phyloP scores from a whole-genome alignment of 2,329 filamentous ascomycete genomes.

The Botrytis byssoidea region DNA sequence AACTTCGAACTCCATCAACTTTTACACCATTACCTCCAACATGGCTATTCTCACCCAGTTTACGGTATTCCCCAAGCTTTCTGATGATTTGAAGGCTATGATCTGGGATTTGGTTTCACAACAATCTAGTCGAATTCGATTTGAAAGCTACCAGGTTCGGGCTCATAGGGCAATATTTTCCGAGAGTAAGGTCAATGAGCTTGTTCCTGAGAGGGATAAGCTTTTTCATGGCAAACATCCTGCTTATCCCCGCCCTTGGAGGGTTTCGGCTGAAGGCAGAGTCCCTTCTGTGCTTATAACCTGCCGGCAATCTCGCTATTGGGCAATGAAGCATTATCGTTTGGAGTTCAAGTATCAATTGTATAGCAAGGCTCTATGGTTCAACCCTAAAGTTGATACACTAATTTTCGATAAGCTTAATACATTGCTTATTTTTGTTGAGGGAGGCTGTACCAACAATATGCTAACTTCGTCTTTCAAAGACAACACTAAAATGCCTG shows the following conservation, averaged over 20 bases:
- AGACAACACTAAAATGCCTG: not conserved
- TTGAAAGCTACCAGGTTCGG: rapidly evolving
- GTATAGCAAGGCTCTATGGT: not conserved
- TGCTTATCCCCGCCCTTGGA: not conserved
- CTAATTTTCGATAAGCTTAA: rapidly evolving
- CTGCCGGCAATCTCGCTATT: not conserved
- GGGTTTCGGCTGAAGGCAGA: not conserved
- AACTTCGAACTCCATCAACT: not conserved
- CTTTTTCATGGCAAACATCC: not conserved
- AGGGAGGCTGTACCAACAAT: rapidly evolving
- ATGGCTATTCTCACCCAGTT: not conserved
- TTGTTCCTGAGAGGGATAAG: not conserved
- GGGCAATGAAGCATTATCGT: constrained; percentile 2
- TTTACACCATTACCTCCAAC: not conserved
- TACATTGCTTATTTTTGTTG: not conserved
- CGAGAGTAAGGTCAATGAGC: no score
- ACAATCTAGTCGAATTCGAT: not conserved
- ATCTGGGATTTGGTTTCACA: not conserved
- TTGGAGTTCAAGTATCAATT: not conserved
- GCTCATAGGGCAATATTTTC: no score
- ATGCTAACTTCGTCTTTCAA: not conserved
- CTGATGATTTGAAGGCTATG: not conserved
- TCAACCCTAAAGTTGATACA: not conserved
- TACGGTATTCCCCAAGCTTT: not conserved
- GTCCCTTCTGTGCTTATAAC: constrained; percentile 1